Percentiles rank a stretch among this genome's conserved stretches.
Evolutionary conservation across 2,329 filamentous ascomycete species (phyloP).

Genomic region (Pleomassaria siparia): DNA sequence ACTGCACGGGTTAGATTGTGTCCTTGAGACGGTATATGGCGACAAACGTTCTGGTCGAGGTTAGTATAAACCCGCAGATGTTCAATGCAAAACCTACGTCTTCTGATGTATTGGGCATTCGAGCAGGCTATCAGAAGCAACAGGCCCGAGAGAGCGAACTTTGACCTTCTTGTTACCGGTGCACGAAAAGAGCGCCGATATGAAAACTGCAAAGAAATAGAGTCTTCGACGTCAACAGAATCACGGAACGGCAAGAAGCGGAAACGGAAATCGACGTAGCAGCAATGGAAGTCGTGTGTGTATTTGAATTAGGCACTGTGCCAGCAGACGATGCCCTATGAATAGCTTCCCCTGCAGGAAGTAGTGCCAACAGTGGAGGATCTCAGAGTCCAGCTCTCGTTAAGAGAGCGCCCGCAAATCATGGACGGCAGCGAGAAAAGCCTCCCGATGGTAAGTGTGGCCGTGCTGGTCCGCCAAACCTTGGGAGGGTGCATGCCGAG

Average conservation of each 20-base stretch:
- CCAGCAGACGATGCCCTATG: constrained; percentile 4
- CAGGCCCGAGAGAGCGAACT: constrained; percentile 17
- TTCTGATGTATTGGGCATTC: constrained; percentile 11
- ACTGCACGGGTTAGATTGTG: constrained; percentile 1
- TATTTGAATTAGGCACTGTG: constrained; percentile 9
- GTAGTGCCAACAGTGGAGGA: constrained; percentile 16
- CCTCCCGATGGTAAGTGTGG: constrained; percentile 11
- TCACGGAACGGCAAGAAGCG: constrained; percentile 1
- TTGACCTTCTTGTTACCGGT: constrained; percentile 24
- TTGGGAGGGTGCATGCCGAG: neutral
- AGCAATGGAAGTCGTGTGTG: constrained; percentile 4
- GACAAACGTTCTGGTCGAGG: constrained; percentile 20
- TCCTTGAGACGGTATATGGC: neutral
- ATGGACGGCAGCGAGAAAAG: constrained; percentile 11
- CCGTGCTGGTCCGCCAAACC: constrained; percentile 27
- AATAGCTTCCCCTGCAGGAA: constrained; percentile 25
- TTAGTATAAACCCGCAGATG: neutral
- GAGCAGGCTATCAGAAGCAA: constrained; percentile 19
- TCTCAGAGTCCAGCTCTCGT: constrained; percentile 12
- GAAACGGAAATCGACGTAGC: constrained; percentile 1
- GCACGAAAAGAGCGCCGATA: constrained; percentile 21
- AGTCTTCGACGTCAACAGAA: neutral
- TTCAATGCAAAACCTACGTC: constrained; percentile 17
- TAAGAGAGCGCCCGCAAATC: constrained; percentile 22
- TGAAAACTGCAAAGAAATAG: neutral